A percentile compares a stretch with the other conserved stretches of the same genome.
Conservation (phyloP, 1,139 yeast species). For the Blastobotrys serpentis region DNA sequence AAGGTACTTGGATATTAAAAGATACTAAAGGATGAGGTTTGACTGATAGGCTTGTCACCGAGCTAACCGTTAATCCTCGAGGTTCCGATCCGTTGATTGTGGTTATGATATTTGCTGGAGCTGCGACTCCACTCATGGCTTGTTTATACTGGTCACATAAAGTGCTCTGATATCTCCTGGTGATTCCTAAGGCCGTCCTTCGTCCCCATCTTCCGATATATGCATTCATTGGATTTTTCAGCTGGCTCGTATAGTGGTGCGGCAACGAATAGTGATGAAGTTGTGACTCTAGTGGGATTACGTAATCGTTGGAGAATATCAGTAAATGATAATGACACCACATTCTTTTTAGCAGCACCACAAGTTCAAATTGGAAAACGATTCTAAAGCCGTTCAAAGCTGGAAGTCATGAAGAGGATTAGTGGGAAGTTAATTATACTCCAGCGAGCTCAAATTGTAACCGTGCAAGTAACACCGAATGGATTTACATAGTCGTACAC, state of each 20-base stretch:
- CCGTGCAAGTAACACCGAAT: no score
- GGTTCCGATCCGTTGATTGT: constrained; percentile 28
- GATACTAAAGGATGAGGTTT: constrained; percentile 72
- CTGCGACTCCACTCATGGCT: constrained; percentile 31
- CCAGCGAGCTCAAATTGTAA: no score
- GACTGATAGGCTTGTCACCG: constrained; percentile 74
- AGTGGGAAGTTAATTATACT: no score
- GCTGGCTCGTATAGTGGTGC: no score
- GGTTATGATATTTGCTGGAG: constrained; percentile 32
- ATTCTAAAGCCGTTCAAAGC: no score
- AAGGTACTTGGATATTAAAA: constrained; percentile 80
- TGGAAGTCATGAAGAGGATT: no score
- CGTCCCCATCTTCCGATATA: not conserved
- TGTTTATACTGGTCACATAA: constrained; percentile 14
- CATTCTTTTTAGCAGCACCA: no score
- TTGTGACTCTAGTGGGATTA: not conserved
- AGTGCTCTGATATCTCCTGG: not conserved
- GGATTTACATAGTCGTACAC: no score
- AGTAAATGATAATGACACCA: no score
- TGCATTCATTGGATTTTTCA: constrained; percentile 2
- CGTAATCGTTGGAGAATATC: no score
- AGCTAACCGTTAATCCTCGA: constrained; percentile 74
- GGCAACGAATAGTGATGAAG: no score
- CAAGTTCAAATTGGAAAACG: no score
- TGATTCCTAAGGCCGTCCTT: not conserved